Conservation (phyloP, 2,329 filamentous ascomycete species). For the Macrophomina pseudophaseolina region DNA sequence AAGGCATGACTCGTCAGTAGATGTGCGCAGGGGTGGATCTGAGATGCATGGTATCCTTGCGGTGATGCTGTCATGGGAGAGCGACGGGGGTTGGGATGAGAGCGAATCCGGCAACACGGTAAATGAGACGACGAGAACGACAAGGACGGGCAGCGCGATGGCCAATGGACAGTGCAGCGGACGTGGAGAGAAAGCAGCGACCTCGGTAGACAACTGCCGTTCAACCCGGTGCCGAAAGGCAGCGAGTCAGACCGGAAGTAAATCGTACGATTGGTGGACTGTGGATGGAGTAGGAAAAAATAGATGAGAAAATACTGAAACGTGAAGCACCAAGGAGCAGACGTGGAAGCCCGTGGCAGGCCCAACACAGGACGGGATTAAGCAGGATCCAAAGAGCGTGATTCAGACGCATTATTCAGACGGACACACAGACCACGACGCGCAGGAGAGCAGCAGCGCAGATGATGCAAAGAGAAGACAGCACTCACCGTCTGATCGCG, state of each 20-base stretch:
- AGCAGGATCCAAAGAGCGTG: slow-evolving; percentile 9
- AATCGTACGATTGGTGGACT: slow-evolving; percentile 11
- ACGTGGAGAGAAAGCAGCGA: background rate
- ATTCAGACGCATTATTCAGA: slow-evolving; percentile 8
- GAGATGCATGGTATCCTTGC: slow-evolving; percentile 14
- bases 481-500: slow-evolving; percentile 15
- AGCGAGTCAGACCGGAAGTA: background rate
- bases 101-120: slow-evolving; percentile 2
- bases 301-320: slow-evolving; percentile 15
- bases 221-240: background rate
- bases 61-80: slow-evolving; percentile 7
- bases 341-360: slow-evolving; percentile 17
- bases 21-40: slow-evolving; percentile 19
- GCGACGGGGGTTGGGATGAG: background rate
- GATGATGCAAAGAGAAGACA: background rate
- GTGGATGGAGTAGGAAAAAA: background rate
- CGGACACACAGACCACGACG: slow-evolving; percentile 1
- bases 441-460: slow-evolving; percentile 7
- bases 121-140: slow-evolving; percentile 6
- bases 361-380: slow-evolving; percentile 6
- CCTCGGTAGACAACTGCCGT: slow-evolving; percentile 16
- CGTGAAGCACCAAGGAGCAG: background rate
- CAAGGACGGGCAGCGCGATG: background rate
- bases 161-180: slow-evolving; percentile 2
- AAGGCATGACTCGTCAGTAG: slow-evolving; percentile 21